Percentiles rank a stretch among this genome's conserved stretches.
Conservation (phyloP, 768 basidiomycete genomes). For the Mycena latifolia region DNA sequence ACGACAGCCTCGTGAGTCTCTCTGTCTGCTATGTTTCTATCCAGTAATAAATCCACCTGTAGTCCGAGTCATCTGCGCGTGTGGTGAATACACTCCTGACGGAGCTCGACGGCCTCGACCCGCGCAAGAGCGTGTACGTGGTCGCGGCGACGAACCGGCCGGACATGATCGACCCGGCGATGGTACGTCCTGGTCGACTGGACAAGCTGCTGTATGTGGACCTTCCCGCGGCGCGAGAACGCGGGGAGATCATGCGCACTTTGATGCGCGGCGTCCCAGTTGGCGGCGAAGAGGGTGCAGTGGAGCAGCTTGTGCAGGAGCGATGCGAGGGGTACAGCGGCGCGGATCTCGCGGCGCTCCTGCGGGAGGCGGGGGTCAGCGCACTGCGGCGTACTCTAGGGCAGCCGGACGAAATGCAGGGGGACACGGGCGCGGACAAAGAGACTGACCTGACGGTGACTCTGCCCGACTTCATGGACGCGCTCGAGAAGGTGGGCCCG, state of each 20-base stretch:
- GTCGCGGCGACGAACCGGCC: slow-evolving; percentile 96
- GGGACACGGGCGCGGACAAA: slow-evolving; percentile 51
- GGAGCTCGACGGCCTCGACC: slow-evolving; percentile 92
- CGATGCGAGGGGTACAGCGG: slow-evolving; percentile 91
- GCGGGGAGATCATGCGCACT: slow-evolving; percentile 87
- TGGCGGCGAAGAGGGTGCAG: slow-evolving; percentile 43
- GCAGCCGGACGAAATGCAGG: slow-evolving; percentile 72
- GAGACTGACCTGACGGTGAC: slow-evolving; percentile 60
- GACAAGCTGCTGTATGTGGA: slow-evolving; percentile 97
- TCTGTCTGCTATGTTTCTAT: background rate
- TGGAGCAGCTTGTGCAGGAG: slow-evolving; percentile 65
- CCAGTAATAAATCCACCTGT: slow-evolving; percentile 7
- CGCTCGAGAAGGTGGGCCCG: slow-evolving; percentile 85
- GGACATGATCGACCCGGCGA: slow-evolving; percentile 98
- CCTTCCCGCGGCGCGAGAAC: slow-evolving; percentile 78
- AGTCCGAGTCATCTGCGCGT: slow-evolving; percentile 94
- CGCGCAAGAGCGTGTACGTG: slow-evolving; percentile 89
- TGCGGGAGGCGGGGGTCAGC: slow-evolving; percentile 91
- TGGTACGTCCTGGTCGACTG: slow-evolving; percentile 95
- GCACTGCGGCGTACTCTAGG: slow-evolving; percentile 81
- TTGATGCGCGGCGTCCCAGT: slow-evolving; percentile 81
- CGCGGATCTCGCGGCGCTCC: slow-evolving; percentile 89
- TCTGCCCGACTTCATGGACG: slow-evolving; percentile 76
- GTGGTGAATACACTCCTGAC: slow-evolving; percentile 96
- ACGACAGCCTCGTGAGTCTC: slow-evolving; percentile 82